phyloP scores from a whole-genome alignment of 176 grass and related monocot genomes.

The Cocos nucifera region DNA sequence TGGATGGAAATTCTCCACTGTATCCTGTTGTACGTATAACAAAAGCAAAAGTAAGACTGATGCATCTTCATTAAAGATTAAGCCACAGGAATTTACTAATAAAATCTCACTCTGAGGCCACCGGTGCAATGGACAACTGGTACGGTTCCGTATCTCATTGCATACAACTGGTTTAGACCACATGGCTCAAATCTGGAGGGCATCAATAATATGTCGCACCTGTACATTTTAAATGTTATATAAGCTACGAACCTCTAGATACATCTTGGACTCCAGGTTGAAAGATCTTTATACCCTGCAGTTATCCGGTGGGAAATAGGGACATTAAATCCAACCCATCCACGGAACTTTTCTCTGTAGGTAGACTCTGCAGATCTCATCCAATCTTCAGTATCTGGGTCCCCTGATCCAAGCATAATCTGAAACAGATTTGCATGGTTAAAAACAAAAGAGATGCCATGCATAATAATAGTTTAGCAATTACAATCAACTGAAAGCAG shows the following conservation, averaged over 20 bases:
- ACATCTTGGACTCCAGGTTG: background rate
- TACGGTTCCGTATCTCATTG: constrained; percentile 90
- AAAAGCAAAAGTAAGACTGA: background rate
- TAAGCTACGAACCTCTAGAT: constrained; percentile 4
- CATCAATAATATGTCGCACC: constrained; percentile 96
- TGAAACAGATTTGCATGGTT: constrained; percentile 11
- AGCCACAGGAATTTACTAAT: constrained; percentile 2
- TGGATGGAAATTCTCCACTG: constrained; percentile 79
- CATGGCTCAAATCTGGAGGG: constrained; percentile 97
- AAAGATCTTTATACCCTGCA: constrained; percentile 51
- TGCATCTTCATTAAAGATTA: too few species aligned
- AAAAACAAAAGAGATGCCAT: too few species aligned
- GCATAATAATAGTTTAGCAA: too few species aligned
- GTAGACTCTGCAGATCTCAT: constrained; percentile 68
- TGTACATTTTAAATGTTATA: constrained; percentile 25
- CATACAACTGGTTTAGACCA: constrained; percentile 92
- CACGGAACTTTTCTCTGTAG: constrained; percentile 72
- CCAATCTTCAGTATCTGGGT: constrained; percentile 65
- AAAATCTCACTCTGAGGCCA: constrained; percentile 77
- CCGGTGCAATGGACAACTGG: constrained; percentile 92
- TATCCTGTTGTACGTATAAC: constrained; percentile 55
- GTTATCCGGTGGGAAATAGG: constrained; percentile 90
- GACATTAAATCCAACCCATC: constrained; percentile 99
- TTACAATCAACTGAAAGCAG: too few species aligned
- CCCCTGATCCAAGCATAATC: constrained; percentile 97